A percentile compares a stretch with the other conserved stretches of the same genome.
These are phyloP conservation scores for Fusarium dimerum DNA, from an alignment of 2,329 filamentous ascomycete species.

Conservation along the genomic window DNA sequence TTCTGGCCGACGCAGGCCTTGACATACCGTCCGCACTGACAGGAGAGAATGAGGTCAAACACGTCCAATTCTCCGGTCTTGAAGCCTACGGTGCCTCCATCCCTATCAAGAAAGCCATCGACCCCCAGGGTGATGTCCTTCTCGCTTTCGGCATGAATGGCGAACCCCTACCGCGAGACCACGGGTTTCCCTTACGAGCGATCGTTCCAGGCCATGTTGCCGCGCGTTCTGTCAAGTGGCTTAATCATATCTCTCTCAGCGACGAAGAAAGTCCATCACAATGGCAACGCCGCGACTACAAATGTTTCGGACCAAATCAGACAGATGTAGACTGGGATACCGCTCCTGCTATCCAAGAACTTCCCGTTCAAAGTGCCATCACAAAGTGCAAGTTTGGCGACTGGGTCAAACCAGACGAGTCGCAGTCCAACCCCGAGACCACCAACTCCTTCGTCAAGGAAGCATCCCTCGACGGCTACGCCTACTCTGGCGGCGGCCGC, in stretches of 20 bases:
- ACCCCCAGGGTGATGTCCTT: constrained; percentile 64
- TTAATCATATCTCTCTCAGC: constrained; percentile 62
- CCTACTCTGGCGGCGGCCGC: constrained; percentile 67
- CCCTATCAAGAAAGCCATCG: constrained; percentile 58
- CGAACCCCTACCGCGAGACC: constrained; percentile 60
- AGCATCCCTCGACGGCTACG: constrained; percentile 60
- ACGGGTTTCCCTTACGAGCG: constrained; percentile 64
- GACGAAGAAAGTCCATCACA: constrained; percentile 67
- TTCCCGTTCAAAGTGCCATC: constrained; percentile 68
- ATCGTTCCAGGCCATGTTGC: constrained; percentile 67
- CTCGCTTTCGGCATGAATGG: constrained; percentile 71
- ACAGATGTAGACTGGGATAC: constrained; percentile 61
- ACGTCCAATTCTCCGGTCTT: constrained; percentile 59
- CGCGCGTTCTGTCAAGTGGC: constrained; percentile 69
- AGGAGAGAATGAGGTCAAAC: constrained; percentile 42
- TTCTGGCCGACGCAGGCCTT: constrained; percentile 58
- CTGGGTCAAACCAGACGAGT: constrained; percentile 22
- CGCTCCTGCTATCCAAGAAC: constrained; percentile 66
- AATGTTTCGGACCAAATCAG: constrained; percentile 67
- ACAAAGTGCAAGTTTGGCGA: constrained; percentile 50
- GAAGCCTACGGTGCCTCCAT: constrained; percentile 65
- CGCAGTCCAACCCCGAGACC: neutral
- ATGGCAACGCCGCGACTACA: constrained; percentile 70
- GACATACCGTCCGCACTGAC: constrained; percentile 39
- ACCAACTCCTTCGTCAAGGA: constrained; percentile 17